These are phyloP conservation scores for Fusarium oligoseptatum DNA, from an alignment of 2,329 filamentous ascomycete genomes.

Conservation along the genomic window DNA sequence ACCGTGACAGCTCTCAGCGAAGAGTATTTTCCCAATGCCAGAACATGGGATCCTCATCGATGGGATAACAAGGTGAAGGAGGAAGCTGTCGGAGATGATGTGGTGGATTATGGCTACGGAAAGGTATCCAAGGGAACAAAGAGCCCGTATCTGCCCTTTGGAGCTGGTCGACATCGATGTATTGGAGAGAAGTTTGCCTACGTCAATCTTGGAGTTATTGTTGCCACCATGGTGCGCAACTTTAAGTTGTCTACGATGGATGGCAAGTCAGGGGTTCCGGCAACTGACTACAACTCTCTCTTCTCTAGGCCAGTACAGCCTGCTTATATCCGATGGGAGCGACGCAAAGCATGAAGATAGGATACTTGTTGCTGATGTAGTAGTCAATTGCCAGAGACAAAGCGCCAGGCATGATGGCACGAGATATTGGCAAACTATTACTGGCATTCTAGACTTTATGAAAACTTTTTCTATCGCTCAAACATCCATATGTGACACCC, in stretches of 20 bases:
- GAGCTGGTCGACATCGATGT: conserved; percentile 78
- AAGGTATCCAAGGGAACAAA: conserved; percentile 50
- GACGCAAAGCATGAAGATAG: conserved; percentile 25
- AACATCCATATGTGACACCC: not conserved
- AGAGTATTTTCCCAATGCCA: conserved; percentile 67
- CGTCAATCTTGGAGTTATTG: conserved; percentile 74
- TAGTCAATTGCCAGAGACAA: not conserved
- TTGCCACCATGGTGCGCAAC: conserved; percentile 71
- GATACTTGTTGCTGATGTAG: not conserved
- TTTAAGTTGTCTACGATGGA: conserved; percentile 71
- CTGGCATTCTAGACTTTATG: not conserved
- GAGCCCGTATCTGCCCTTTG: conserved; percentile 73
- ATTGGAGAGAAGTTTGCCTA: conserved; percentile 85
- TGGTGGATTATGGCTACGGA: conserved; percentile 49
- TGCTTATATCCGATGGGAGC: conserved; percentile 52
- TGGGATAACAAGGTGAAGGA: conserved; percentile 41
- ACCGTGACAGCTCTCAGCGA: conserved; percentile 61
- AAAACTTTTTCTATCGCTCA: not conserved
- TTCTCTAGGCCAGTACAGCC: conserved; percentile 54
- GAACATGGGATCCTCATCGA: conserved; percentile 49
- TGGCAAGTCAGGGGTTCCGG: conserved; percentile 68
- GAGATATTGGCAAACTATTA: not conserved
- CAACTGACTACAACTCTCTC: conserved; percentile 73
- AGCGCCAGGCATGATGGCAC: not conserved
- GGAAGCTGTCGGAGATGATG: conserved; percentile 32